These are phyloP conservation scores for Teratosphaeriaceae sp. DNA, from an alignment of 2,329 filamentous ascomycete species.

Conservation along the genomic window DNA sequence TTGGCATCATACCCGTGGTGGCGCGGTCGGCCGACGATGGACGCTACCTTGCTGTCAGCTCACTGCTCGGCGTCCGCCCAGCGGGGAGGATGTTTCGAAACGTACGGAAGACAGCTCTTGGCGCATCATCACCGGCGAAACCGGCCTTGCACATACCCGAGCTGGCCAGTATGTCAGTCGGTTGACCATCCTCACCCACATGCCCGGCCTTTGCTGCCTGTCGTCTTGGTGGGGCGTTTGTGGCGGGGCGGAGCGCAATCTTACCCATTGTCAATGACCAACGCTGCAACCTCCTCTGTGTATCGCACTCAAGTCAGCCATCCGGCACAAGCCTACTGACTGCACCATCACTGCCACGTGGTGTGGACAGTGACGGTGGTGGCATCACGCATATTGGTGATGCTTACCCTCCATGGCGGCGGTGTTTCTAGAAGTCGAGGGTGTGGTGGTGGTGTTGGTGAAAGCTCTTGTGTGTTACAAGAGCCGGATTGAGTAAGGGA, in stretches of 20 bases:
- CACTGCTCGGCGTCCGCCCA: conserved; percentile 9
- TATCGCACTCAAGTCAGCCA: conserved; percentile 18
- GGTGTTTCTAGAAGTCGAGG: conserved; percentile 11
- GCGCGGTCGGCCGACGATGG: conserved; percentile 98
- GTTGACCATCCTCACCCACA: conserved; percentile 6
- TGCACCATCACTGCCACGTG: background rate
- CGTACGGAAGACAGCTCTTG: conserved; percentile 99
- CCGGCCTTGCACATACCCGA: conserved; percentile 99
- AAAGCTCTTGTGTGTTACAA: conserved; percentile 4
- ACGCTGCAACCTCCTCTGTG: conserved; percentile 98
- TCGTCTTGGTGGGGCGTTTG: conserved; percentile 10
- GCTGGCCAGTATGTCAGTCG: conserved; percentile 48
- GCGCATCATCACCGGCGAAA: conserved; percentile 99
- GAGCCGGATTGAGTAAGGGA: conserved; percentile 4
- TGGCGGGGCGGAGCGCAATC: conserved; percentile 39
- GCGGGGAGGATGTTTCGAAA: conserved; percentile 35
- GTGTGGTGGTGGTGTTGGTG: background rate
- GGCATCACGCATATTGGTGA: conserved; percentile 8
- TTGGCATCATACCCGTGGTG: conserved; percentile 80
- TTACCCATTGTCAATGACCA: conserved; percentile 99
- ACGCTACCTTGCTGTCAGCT: conserved; percentile 55
- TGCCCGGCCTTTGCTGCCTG: conserved; percentile 7
- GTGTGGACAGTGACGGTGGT: conserved; percentile 6
- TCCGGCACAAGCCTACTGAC: conserved; percentile 1
- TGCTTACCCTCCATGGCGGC: conserved; percentile 23